A percentile compares a stretch with the other conserved stretches of the same genome.
Evolutionary conservation across 495 filamentous ascomycete species (phyloP).

Genomic region (Staphylotrichum longicolle): DNA sequence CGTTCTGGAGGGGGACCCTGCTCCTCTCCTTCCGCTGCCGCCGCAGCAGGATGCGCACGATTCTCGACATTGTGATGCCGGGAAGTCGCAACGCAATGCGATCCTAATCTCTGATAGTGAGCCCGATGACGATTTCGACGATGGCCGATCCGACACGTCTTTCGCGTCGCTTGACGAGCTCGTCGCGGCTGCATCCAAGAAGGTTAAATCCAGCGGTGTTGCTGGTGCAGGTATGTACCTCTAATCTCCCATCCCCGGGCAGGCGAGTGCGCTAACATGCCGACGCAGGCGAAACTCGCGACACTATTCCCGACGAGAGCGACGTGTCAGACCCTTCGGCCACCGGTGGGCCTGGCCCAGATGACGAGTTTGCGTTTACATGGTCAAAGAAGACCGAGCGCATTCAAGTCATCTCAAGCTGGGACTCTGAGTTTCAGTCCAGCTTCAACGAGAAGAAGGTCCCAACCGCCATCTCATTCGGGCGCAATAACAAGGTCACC

Average conservation of each 20-base stretch:
- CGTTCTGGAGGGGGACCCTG: too few relatives aligned
- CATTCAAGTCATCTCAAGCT: constrained; percentile 21
- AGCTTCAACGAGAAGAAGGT: constrained; percentile 25
- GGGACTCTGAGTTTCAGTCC: constrained; percentile 13
- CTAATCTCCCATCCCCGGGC: not conserved
- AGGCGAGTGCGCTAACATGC: too few relatives aligned
- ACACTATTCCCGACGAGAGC: too few relatives aligned
- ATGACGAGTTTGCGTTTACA: constrained; percentile 3
- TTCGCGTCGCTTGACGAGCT: not conserved
- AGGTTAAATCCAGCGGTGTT: not conserved
- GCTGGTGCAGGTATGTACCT: not conserved
- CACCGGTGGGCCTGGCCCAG: not conserved
- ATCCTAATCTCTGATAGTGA: too few relatives aligned
- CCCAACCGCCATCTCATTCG: constrained; percentile 21
- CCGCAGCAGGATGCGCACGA: not conserved
- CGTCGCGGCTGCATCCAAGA: not conserved
- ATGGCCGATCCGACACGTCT: not conserved
- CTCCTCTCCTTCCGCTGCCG: too few relatives aligned
- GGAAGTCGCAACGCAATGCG: too few relatives aligned
- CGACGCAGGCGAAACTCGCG: too few relatives aligned
- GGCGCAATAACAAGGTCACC: not conserved
- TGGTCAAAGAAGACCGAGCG: constrained; percentile 15
- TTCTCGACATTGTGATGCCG: not conserved
- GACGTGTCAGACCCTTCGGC: too few relatives aligned
- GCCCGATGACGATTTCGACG: too few relatives aligned